These are phyloP conservation scores for Metrosideros polymorpha DNA, from an alignment of 441 rosid genomes.

Conservation along the genomic window DNA sequence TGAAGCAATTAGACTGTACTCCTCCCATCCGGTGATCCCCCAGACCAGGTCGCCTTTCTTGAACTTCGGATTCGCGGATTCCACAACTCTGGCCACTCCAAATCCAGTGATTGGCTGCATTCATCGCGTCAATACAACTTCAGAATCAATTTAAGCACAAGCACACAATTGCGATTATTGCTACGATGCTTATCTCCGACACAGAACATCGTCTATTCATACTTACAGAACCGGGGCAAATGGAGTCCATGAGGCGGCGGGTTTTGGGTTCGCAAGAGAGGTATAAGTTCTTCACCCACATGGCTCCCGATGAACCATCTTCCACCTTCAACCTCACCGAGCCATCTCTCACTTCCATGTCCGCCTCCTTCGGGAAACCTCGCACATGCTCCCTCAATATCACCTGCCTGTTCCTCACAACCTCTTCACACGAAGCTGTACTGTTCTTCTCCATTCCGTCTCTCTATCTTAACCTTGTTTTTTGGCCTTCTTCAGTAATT, in stretches of 20 bases:
- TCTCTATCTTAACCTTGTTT: too few relatives aligned
- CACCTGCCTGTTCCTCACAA: conserved; percentile 23
- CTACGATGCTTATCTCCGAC: not conserved
- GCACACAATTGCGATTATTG: not conserved
- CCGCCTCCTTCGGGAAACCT: conserved; percentile 24
- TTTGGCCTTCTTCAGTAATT: too few relatives aligned
- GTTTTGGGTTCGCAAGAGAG: conserved; percentile 50
- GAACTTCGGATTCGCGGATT: conserved; percentile 20
- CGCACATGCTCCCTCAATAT: conserved; percentile 11
- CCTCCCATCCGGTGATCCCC: conserved; percentile 39
- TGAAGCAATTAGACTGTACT: conserved; percentile 19
- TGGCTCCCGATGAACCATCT: conserved; percentile 6
- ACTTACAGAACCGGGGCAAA: not conserved
- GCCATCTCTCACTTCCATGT: conserved; percentile 9
- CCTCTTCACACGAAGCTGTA: not conserved
- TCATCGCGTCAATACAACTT: not conserved
- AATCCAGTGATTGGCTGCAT: conserved; percentile 27
- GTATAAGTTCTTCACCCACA: conserved; percentile 36
- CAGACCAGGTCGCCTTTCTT: conserved; percentile 24
- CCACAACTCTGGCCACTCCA: conserved; percentile 31
- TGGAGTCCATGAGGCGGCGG: not conserved
- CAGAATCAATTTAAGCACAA: not conserved
- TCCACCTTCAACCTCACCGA: conserved; percentile 11
- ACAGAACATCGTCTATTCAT: not conserved
- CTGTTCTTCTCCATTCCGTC: not conserved